phyloP scores from a whole-genome alignment of 2,329 filamentous ascomycete species.

The Lasiodiplodia citricola region DNA sequence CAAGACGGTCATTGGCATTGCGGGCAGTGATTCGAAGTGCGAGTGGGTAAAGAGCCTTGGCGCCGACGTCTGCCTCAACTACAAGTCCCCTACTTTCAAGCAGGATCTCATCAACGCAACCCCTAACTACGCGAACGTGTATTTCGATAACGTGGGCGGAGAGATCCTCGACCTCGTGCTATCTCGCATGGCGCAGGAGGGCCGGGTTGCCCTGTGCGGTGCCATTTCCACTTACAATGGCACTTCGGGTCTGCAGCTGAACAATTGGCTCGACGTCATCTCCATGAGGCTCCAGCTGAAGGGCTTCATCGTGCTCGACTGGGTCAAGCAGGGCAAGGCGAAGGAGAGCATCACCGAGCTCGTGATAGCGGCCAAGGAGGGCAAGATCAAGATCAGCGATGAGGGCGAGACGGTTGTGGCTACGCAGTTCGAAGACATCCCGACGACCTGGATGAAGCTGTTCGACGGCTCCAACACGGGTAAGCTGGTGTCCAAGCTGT shows the following conservation, averaged over 20 bases:
- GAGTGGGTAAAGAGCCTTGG: conserved; percentile 57
- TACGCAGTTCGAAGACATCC: conserved; percentile 55
- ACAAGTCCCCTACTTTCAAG: conserved; percentile 55
- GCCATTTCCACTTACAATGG: conserved; percentile 51
- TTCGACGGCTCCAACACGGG: conserved; percentile 55
- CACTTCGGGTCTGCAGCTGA: conserved; percentile 33
- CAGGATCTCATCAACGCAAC: conserved; percentile 55
- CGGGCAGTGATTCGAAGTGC: conserved; percentile 60
- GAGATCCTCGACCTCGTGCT: conserved; percentile 55
- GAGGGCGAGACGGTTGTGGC: conserved; percentile 56
- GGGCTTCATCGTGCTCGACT: conserved; percentile 75
- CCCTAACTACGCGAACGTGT: conserved; percentile 57
- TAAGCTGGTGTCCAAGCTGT: conserved; percentile 52
- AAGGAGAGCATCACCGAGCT: conserved; percentile 24
- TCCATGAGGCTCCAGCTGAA: conserved; percentile 49
- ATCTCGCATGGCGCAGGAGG: conserved; percentile 47
- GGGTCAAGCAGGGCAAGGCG: conserved; percentile 12
- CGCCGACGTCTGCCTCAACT: conserved; percentile 61
- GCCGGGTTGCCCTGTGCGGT: conserved; percentile 52
- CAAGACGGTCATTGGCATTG: conserved; percentile 58
- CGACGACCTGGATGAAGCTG: conserved; percentile 55
- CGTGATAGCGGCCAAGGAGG: conserved; percentile 39
- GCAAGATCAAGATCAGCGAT: conserved; percentile 52
- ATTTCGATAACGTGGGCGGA: conserved; percentile 59
- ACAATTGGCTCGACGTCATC: conserved; percentile 53